Base-by-base conservation (phyloP, 23 red algal genomes). In the Gracilaria caudata region DNA sequence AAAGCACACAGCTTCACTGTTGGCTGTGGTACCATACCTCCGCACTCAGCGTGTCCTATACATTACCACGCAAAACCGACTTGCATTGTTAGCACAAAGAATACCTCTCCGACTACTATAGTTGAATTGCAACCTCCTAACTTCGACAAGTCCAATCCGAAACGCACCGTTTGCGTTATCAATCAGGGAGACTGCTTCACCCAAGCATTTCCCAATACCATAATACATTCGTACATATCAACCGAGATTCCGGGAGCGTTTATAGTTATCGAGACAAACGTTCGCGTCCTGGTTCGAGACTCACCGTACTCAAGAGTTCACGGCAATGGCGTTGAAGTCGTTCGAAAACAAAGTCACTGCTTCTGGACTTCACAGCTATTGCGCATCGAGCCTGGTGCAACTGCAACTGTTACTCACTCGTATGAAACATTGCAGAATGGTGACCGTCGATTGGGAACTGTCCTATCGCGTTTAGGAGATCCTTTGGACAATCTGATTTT, bases 331-430 rank as follows among this genome's bases (percentile, higher is more conserved):
- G 38, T 47, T 29, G 25, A 47, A 75, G 70, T 75, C 37, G n/a
- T 19, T 49, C 37, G 43, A 47, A 75, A 25, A 49, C 70, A 75
- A 36, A 24, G 43, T 24, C 39, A 75, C 43, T 49, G 70, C 39
- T 75, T 75, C 40, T 75, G 70, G 70, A 49, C n/a, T 25, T 46
- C 70, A 7, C 70, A 75, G 70, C 40, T 75, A 46, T 8, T 75
- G 33, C 43, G 25, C 40, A 24, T 75, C 7, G 70, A 75, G 0
- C 70, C 70, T 24, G 70, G 70, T 39, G 70, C 70, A 47, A 43
- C 20, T 12, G 70, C 70, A 24, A 75, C 70, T 21, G 40, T 75
- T 4, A 26, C 39, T 19, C n/a, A 45, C 4, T 16, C 20, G 21
- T 75, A n/a, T 46, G 20, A 23, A 29, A 47, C 8, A 43, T 3